phyloP scores from a whole-genome alignment of 148 eudicot species.

The Camellia japonica region DNA sequence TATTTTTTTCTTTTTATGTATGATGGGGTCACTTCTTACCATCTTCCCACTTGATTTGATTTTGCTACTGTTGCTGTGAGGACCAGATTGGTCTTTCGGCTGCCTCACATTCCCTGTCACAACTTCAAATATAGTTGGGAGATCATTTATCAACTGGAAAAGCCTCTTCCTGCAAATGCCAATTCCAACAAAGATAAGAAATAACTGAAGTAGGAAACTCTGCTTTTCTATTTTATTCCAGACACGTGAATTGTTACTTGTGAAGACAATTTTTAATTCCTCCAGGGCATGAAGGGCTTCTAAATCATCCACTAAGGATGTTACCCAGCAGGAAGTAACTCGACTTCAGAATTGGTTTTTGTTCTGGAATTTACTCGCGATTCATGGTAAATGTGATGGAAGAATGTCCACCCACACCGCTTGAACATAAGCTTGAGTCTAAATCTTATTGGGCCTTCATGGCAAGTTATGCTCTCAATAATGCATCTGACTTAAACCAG shows the following conservation, averaged over 20 bases:
- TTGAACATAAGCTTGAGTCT: not conserved
- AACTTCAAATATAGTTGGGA: slow-evolving; percentile 76
- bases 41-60: slow-evolving; percentile 60
- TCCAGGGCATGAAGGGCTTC: not conserved
- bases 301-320: not conserved
- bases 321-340: not conserved
- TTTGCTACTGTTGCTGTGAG: slow-evolving; percentile 58
- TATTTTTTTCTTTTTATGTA: not conserved
- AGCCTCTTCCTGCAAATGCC: slow-evolving; percentile 62
- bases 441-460: not conserved
- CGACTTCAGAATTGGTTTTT: not conserved
- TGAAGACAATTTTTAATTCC: not conserved
- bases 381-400: not conserved
- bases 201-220: not conserved
- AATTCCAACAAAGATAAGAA: slow-evolving; percentile 23
- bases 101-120: slow-evolving; percentile 49
- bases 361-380: not conserved
- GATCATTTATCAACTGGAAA: slow-evolving; percentile 82
- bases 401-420: not conserved
- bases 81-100: slow-evolving; percentile 48
- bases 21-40: slow-evolving; percentile 13
- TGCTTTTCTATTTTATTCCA: not conserved
- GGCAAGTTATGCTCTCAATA: too few relatives aligned
- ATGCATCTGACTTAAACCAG: too few relatives aligned
- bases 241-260: not conserved